phyloP scores from a whole-genome alignment of 2,329 filamentous ascomycete genomes.

The Botrytis medusae region DNA sequence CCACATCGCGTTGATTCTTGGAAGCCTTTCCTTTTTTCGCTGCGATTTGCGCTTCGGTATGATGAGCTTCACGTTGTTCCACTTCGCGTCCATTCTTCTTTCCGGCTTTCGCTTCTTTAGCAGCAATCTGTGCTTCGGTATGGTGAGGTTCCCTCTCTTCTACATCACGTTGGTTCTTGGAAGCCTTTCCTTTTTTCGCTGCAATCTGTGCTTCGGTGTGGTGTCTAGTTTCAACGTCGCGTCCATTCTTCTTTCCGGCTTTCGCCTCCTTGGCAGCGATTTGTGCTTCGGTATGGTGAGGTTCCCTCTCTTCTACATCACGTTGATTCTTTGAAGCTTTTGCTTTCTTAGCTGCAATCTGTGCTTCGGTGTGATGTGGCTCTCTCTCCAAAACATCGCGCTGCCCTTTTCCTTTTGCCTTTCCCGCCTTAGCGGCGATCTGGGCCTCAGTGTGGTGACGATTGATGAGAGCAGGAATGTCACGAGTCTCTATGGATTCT shows the following conservation, averaged over 20 bases:
- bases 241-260: neutral
- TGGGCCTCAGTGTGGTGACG: conserved; percentile 30
- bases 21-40: neutral
- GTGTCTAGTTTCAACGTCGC: neutral
- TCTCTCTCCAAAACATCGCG: conserved; percentile 12
- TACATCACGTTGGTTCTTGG: neutral
- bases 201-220: neutral
- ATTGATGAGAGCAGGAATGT: conserved; percentile 19
- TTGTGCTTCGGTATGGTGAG: conserved; percentile 29
- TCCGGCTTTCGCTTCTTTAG: conserved; percentile 18
- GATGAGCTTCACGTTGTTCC: no score
- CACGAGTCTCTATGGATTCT: conserved; percentile 12
- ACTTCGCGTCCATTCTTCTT: neutral
- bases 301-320: conserved; percentile 23
- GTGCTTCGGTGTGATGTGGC: conserved; percentile 30
- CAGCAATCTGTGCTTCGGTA: conserved; percentile 26
- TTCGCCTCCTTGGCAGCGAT: conserved; percentile 24
- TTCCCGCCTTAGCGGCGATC: conserved; percentile 24
- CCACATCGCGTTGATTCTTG: neutral
- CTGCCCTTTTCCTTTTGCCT: neutral
- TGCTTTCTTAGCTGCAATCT: conserved; percentile 31
- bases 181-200: neutral
- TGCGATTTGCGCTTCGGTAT: neutral
- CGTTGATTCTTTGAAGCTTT: conserved; percentile 21
- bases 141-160: conserved; percentile 16